Base-by-base conservation (phyloP, 1,284 basidiomycete genomes). In the Apiotrichum veenhuisii region DNA sequence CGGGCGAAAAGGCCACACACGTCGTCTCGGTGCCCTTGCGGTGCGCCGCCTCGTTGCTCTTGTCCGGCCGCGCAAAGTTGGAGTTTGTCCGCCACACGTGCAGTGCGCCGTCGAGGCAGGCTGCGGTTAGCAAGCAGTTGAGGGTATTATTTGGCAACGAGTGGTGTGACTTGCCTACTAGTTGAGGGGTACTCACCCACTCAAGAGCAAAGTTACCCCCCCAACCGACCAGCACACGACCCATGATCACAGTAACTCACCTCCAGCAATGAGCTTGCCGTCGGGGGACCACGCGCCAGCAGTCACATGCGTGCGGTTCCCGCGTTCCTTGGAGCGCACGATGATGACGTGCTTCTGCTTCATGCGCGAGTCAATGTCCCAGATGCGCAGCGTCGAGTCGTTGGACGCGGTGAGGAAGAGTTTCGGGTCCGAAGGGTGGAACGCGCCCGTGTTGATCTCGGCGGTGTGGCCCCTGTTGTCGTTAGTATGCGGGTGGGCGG, bases 321-420 rank as follows among this genome's bases (percentile, higher is more conserved):
- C 96, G 49, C 94, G 82, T 65, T 95, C 91, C 74, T 95, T 97
- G 20, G 91, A 94, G 77, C 94, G 95, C 64, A 97, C 88, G 12
- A 97, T 92, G 64, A 98, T 93, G 36, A 97, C 91, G 0, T 85
- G 84, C 78, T 92, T 92, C 72, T 97, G 93, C 74, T 94, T 94
- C 46, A 87, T 83, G 67, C 85, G 87, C 67, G 91, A 85, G 67
- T 89, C 87, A 11, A 87, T 83, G 65, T 98, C 88, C 96, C 96
- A 99, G 74, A 99, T 88, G 55, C 94, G 83, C 55, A 98, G 87
- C 0, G 96, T 98, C 5, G 90, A 92, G 77, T 99, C 96, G 43
- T 87, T 86, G n/a, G 91, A 92, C 58, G 87, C 86, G 1, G 96
- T 98, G 52, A 97, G 87, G 77, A 98, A 98, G 20, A 82, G 77